phyloP scores from a whole-genome alignment of 305 asterid species.

The Ilex paraguariensis region DNA sequence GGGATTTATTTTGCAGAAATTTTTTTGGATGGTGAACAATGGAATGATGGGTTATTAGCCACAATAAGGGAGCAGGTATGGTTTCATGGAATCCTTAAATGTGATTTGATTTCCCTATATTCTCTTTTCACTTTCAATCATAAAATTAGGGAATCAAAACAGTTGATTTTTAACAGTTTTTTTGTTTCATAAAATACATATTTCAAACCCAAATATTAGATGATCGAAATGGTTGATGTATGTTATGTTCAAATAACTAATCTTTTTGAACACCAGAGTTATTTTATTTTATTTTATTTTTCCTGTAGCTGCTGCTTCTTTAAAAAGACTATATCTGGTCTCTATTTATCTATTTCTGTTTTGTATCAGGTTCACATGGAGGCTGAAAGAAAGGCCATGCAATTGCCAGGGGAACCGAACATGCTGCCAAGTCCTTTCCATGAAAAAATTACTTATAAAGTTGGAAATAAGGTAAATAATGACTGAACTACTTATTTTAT shows the following conservation, averaged over 20 bases:
- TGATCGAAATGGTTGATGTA: background rate
- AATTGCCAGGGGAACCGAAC: conserved; percentile 41
- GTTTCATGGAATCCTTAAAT: conserved; percentile 5
- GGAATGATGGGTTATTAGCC: conserved; percentile 98
- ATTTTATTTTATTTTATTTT: too few species aligned
- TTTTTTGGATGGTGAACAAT: conserved; percentile 85
- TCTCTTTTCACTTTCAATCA: background rate
- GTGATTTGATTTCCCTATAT: background rate
- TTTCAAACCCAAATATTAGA: background rate
- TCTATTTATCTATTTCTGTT: conserved; percentile 7
- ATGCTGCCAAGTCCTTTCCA: conserved; percentile 37
- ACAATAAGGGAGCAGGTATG: conserved; percentile 93
- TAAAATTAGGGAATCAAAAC: background rate
- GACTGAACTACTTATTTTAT: background rate
- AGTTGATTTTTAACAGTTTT: background rate
- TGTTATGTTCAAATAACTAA: background rate
- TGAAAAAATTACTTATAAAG: conserved; percentile 79
- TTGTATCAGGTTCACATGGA: conserved; percentile 85
- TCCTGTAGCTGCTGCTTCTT: conserved; percentile 11
- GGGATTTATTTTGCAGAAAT: conserved; percentile 53
- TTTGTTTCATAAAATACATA: too few species aligned
- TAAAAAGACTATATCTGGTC: background rate
- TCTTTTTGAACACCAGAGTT: too few species aligned
- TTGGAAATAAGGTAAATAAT: conserved; percentile 73
- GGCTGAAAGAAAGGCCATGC: conserved; percentile 77